Evolutionary conservation across 2,329 filamentous ascomycete species (phyloP).

Genomic region (Pseudogymnoascus sp.): DNA sequence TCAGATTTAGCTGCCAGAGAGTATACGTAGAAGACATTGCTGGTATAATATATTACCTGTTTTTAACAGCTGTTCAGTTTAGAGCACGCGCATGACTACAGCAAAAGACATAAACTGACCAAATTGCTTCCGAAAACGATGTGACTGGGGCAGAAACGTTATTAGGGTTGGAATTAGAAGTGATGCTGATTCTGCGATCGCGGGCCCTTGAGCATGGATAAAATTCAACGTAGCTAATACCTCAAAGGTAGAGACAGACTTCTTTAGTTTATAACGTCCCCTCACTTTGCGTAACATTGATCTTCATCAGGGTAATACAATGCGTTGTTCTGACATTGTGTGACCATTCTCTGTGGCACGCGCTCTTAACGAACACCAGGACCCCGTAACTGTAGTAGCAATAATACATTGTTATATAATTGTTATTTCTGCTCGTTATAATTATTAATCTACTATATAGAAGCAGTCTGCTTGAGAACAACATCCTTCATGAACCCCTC

Average conservation of each 20-base stretch:
- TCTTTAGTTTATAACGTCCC: background rate
- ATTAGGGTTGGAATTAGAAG: background rate
- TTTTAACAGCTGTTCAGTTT: background rate
- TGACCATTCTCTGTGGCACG: background rate
- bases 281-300: background rate
- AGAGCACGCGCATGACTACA: background rate
- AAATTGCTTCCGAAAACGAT: background rate
- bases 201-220: background rate
- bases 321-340: background rate
- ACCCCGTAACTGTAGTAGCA: background rate
- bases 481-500: constrained; percentile 18
- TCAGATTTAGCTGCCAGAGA: background rate
- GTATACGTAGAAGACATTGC: background rate
- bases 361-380: background rate
- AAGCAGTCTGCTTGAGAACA: background rate
- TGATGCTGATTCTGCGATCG: background rate
- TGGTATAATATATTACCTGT: too few relatives aligned
- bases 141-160: background rate
- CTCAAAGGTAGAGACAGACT: background rate
- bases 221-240: background rate
- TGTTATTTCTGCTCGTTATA: background rate
- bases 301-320: background rate
- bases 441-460: background rate
- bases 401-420: background rate
- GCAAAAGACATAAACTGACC: background rate